Evolutionary conservation across 805 yeast genomes (phyloP).

Genomic region (Monosporozyma siamensis): DNA sequence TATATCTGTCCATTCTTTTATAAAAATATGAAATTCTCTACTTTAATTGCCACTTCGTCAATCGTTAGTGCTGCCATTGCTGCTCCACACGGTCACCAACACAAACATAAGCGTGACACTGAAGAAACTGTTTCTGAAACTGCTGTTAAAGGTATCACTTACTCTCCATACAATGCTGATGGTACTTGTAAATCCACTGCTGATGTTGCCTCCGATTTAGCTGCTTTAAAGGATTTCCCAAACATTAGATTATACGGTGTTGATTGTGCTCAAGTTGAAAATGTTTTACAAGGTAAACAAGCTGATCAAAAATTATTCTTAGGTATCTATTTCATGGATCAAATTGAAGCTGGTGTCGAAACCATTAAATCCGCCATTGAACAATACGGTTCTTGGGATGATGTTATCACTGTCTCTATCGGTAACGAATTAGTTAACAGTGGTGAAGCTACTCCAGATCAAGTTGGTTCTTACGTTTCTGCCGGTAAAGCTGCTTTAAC

Average conservation of each 20-base stretch:
- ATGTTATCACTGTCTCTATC: slow-evolving; percentile 66
- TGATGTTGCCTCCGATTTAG: slow-evolving; percentile 53
- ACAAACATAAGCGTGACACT: slow-evolving; percentile 40
- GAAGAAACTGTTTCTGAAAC: slow-evolving; percentile 33
- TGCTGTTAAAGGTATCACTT: slow-evolving; percentile 64
- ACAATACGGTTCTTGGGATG: slow-evolving; percentile 67
- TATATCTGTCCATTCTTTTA: not conserved
- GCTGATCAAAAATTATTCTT: slow-evolving; percentile 60
- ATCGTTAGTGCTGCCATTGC: slow-evolving; percentile 43
- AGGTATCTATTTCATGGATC: slow-evolving; percentile 57
- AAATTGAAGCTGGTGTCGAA: slow-evolving; percentile 44
- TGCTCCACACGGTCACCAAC: slow-evolving; percentile 57
- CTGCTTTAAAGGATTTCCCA: slow-evolving; percentile 41
- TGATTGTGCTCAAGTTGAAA: slow-evolving; percentile 73
- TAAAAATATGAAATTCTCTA: slow-evolving; percentile 45
- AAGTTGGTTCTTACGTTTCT: slow-evolving; percentile 54
- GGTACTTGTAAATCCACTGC: slow-evolving; percentile 61
- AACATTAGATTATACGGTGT: slow-evolving; percentile 77
- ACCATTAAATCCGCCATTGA: slow-evolving; percentile 52
- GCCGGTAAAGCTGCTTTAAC: slow-evolving; percentile 64
- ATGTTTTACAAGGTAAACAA: slow-evolving; percentile 59
- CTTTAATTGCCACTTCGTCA: slow-evolving; percentile 38
- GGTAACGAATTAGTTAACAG: slow-evolving; percentile 97
- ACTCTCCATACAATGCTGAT: slow-evolving; percentile 65
- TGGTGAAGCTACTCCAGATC: slow-evolving; percentile 65